phyloP scores from a whole-genome alignment of 371 early-diverging fungal species.

The Syncephalastrum monosporum region DNA sequence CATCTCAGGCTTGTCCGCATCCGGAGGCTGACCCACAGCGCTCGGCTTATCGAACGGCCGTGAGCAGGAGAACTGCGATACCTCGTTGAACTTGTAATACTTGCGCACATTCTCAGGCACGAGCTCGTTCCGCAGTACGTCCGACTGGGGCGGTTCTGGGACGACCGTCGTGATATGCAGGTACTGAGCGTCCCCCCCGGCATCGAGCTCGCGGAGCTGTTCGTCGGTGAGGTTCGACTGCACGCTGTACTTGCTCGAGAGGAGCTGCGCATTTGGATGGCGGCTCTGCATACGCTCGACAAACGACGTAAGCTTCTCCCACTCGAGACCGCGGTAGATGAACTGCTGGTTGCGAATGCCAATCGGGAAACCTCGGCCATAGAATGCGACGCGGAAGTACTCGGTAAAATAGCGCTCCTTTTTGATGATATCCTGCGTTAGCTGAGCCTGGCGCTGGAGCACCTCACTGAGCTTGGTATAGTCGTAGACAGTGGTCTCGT shows the following conservation, averaged over 20 bases:
- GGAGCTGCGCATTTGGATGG: conserved; percentile 62
- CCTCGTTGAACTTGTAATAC: conserved; percentile 68
- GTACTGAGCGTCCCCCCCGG: conserved; percentile 56
- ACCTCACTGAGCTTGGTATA: conserved; percentile 59
- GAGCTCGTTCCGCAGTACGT: conserved; percentile 31
- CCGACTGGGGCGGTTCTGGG: conserved; percentile 52
- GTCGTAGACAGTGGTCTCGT: conserved; percentile 54
- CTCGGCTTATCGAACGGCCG: conserved; percentile 41
- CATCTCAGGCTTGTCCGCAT: conserved; percentile 37
- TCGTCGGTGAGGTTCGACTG: conserved; percentile 38
- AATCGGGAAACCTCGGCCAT: conserved; percentile 65
- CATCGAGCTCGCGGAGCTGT: conserved; percentile 47
- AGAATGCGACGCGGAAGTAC: conserved; percentile 79
- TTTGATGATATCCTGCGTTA: conserved; percentile 56
- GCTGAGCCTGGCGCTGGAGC: conserved; percentile 54
- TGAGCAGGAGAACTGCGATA: conserved; percentile 64
- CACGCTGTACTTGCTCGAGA: conserved; percentile 43
- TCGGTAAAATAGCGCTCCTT: conserved; percentile 67
- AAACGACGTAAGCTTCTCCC: conserved; percentile 78
- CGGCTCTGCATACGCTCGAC: conserved; percentile 71
- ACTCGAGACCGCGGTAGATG: conserved; percentile 70
- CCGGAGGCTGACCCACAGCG: neutral
- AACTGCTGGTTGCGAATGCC: conserved; percentile 66
- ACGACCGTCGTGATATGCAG: conserved; percentile 73
- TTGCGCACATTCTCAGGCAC: conserved; percentile 49